These are phyloP conservation scores for Aspergillus neotritici DNA, from an alignment of 2,329 filamentous ascomycete species.

Conservation along the genomic window DNA sequence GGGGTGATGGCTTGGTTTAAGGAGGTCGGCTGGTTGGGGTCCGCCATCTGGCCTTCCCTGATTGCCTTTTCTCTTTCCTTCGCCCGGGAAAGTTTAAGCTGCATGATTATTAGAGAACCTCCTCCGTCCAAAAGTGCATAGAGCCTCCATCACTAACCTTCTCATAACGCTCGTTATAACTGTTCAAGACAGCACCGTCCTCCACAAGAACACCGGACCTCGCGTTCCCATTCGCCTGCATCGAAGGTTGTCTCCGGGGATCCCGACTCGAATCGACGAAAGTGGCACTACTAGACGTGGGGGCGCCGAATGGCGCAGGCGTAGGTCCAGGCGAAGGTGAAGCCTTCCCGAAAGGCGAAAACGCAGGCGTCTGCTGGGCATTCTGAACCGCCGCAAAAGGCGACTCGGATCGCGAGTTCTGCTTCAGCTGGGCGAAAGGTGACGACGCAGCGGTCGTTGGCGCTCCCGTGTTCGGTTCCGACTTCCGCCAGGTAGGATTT, in stretches of 20 bases:
- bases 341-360: constrained; percentile 16
- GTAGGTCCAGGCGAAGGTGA: background rate
- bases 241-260: constrained; percentile 9
- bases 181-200: constrained; percentile 17
- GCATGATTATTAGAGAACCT: constrained; percentile 2
- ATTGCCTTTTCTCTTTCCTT: constrained; percentile 49
- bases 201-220: constrained; percentile 17
- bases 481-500: constrained; percentile 15
- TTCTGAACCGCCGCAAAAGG: constrained; percentile 12
- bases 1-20: constrained; percentile 57
- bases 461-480: constrained; percentile 8
- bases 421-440: constrained; percentile 23
- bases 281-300: constrained; percentile 11
- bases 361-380: constrained; percentile 16
- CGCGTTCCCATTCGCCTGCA: constrained; percentile 7
- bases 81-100: constrained; percentile 48
- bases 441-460: constrained; percentile 10
- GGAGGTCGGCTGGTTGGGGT: constrained; percentile 56
- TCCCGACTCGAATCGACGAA: constrained; percentile 13
- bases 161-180: constrained; percentile 34
- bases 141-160: constrained; percentile 21
- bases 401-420: constrained; percentile 12
- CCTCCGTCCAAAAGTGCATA: too few species aligned
- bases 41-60: constrained; percentile 48
- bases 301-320: constrained; percentile 10